These are phyloP conservation scores for Chlorella sp. DNA, from an alignment of 139 green algal species.

Conservation along the genomic window DNA sequence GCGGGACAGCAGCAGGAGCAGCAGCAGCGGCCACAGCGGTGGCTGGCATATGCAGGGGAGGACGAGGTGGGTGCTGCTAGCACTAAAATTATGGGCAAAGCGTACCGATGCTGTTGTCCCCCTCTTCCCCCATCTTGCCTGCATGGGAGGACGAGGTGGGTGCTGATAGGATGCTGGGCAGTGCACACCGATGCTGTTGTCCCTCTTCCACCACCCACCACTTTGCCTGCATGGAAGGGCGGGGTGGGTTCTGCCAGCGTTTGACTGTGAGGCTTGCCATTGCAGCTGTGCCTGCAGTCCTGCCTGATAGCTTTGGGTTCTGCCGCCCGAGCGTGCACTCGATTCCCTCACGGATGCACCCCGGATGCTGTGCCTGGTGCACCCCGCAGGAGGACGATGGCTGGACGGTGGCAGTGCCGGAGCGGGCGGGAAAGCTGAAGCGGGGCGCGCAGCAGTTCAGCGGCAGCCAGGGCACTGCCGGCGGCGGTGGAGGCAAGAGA, in stretches of 20 bases:
- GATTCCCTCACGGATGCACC: neutral
- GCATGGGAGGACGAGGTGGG: neutral
- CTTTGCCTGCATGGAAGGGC: no score
- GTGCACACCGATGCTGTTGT: neutral
- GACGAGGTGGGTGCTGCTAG: neutral
- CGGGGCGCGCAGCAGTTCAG: neutral
- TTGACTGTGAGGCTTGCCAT: no score
- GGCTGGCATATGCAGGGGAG: constrained; percentile 14
- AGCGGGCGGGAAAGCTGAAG: neutral
- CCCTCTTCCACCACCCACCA: no score
- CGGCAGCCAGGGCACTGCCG: neutral
- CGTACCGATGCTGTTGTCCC: no score
- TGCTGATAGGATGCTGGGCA: neutral
- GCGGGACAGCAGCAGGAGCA: neutral
- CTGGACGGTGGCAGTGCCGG: constrained; percentile 17
- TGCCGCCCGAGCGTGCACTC: no score
- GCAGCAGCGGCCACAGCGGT: neutral
- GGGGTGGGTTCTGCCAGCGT: no score
- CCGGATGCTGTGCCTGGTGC: neutral
- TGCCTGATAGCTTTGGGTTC: neutral
- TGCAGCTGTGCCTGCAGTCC: neutral
- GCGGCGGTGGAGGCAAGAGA: neutral
- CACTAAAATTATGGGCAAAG: neutral
- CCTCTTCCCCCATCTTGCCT: neutral
- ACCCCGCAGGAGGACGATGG: constrained; percentile 17